These are phyloP conservation scores for Pouteria glomerata DNA, from an alignment of 148 eudicot species.

Conservation along the genomic window DNA sequence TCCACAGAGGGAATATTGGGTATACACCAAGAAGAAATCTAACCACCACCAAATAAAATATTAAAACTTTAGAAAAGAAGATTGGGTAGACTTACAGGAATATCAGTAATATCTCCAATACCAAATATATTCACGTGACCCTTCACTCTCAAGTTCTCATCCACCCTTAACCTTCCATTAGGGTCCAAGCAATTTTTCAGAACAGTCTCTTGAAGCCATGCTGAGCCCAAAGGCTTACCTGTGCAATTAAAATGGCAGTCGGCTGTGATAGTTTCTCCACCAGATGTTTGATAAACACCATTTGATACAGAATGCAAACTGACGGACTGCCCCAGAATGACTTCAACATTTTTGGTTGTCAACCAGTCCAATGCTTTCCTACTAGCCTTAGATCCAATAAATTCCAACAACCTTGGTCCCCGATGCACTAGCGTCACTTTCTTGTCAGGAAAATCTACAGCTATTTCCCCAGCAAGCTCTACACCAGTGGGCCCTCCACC, in stretches of 20 bases:
- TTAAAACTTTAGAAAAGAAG: too few species aligned
- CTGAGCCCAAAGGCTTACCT: slow-evolving; percentile 39
- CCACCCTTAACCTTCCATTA: slow-evolving; percentile 38
- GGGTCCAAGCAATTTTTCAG: slow-evolving; percentile 36
- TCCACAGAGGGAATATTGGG: too few species aligned
- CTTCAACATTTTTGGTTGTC: slow-evolving; percentile 41
- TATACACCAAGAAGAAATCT: too few species aligned
- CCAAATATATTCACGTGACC: slow-evolving; percentile 44
- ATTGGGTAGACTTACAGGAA: slow-evolving; percentile 30
- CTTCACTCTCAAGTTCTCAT: slow-evolving; percentile 41
- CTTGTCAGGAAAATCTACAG: slow-evolving; percentile 41
- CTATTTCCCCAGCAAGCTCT: slow-evolving; percentile 60
- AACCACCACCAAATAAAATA: too few species aligned
- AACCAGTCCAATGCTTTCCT: slow-evolving; percentile 43
- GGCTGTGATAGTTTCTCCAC: slow-evolving; percentile 40
- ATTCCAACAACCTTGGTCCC: slow-evolving; percentile 46
- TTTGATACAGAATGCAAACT: slow-evolving; percentile 22
- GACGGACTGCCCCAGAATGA: slow-evolving; percentile 37
- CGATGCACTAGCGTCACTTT: slow-evolving; percentile 49
- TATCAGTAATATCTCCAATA: slow-evolving; percentile 52
- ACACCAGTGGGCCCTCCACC: slow-evolving; percentile 70
- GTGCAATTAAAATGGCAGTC: slow-evolving; percentile 46
- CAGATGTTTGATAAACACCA: slow-evolving; percentile 42
- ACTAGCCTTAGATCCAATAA: slow-evolving; percentile 44
- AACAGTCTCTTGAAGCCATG: slow-evolving; percentile 42